Evolutionary conservation across 23 red algal species (phyloP), one percentile per base, ranked within the genome.

Genomic region (Agarophyton chilense): DNA sequence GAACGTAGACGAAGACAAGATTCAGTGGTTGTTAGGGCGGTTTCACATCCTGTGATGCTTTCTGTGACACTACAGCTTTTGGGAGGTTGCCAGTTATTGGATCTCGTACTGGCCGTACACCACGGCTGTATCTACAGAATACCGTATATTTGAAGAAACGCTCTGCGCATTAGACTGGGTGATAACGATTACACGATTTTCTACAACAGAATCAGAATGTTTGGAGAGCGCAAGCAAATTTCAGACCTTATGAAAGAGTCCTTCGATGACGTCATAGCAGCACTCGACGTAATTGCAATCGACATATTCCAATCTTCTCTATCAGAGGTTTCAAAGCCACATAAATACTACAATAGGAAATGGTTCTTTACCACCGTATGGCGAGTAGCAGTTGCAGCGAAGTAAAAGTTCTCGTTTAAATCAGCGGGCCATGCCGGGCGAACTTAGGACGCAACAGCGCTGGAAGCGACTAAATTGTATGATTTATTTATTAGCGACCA

Each of bases 331-430:
- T 18, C 56, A 0, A 58, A 86, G 25, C 60, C 81, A 49, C 7
- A 34, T 26, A 86, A 86, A 38, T 73, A 86, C 61, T 86, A 71
- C 16, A 86, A 86, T 38, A 21, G 81, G 22, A 86, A 72, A 33
- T 38, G 40, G 18, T 1, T 86, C 28, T 86, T 47, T 54, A 36
- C 81, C 62, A 28, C 71, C 25, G 10, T 4, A 26, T 56, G 1
- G 22, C 81, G 71, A 53, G 62, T 58, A 31, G 3, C 62, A 12
- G 81, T 72, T 29, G 43, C 0, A 54, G 60, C 81, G 0, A 4
- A 73, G 28, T 86, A 86, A 21, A 70, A 53, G 63, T 86, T 86
- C 71, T 21, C 14, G 14, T 86, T 86, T 53, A 58, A 71, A 41
- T 86, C 81, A 14, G 54, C 60, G 38, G 16, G 79, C 13, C 55